Evolutionary conservation across 495 filamentous ascomycete species (phyloP), one percentile per base, ranked within the genome.

Genomic region (Acidomyces sp.): DNA sequence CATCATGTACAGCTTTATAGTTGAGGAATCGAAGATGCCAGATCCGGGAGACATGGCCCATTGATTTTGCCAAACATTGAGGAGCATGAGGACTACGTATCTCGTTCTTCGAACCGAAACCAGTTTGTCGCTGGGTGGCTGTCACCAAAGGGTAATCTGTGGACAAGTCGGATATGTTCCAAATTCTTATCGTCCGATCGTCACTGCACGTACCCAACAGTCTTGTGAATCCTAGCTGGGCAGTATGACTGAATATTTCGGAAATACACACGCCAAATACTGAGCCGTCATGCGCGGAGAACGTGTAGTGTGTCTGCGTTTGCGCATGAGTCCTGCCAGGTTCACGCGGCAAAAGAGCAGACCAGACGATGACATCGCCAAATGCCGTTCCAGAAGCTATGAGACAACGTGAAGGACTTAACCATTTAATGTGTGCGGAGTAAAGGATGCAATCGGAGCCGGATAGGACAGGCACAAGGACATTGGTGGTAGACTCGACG

Each of bases 321-420:
- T 15, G 29, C 1, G 28, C 17, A 68, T 48, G 29, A 65, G 59
- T 10, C 6, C 7, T 13, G 21, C 34, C 34, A 10, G 3, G 10
- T 4, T 31, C 34, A 6, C 6, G 2, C 7, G 17, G 27, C 29
- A 25, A 22, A 17, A 44, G 15, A 29, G 75, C 82, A 43, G 80
- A 87, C 88, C 87, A 96, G 2, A 94, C 70, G 10, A 94, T 64
- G 20, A 95, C 80, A 56, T 96, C 85, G 1, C 90, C 90, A 58
- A 93, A 95, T 0, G 84, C 85, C 0, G 92, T 95, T 0, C 90
- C 90, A 1, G 82, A 80, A 20, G 85, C 82, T 11, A 93, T 68
- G 19, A 96, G 65, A 24, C 94, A 55, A 28, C 63, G 61, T 28
- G 66, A 69, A 2, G 56, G 17, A 9, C 69, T 67, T n/a, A 74